Evolutionary conservation across 2,329 filamentous ascomycete species (phyloP), one percentile per base, ranked within the genome.

Genomic region (Fusarium anthophilum): DNA sequence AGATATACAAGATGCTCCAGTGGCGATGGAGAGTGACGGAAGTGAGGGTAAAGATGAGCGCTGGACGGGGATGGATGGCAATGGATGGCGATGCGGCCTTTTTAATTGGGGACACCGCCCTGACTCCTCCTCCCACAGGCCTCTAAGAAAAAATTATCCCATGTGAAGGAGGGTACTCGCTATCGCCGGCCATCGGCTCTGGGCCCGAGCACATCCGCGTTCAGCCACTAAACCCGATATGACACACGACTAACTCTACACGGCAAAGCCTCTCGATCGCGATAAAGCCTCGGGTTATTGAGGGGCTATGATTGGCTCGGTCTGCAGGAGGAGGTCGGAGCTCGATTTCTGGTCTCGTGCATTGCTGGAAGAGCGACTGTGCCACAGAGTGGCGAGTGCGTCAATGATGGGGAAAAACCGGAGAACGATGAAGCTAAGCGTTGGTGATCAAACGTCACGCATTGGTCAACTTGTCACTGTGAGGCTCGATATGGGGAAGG

Each of bases 201-300:
- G 71, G 59, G 66, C 57, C 77, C 70, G 63, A 73, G 75, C 76
- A 64, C 66, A 65, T 65, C 73, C 71, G 69, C 55, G 38, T 6
- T 20, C 6, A 8, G 28, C 13, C 11, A 38, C 73, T 74, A 74
- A 39, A 10, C 69, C 70, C 37, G 53, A 69, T 78, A 45, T 47
- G 56, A 60, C 11, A 11, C 5, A 1, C 1, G 0, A 2, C 67
- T 78, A 78, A 54, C 76, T 38, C 8, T 6, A 32, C 60, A 7
- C 2, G 47, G 77, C 3, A 73, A 70, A 51, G 74, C 50, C n/a
- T 22, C 47, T 60, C 66, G 54, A 57, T 61, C 66, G 79, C 79
- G 79, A 80, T 77, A 80, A 80, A 80, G 72, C 78, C 55, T 79
- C 79, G 79, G 78, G 73, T 66, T 70, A 70, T 73, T 35, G 20